phyloP scores from a whole-genome alignment of 1,139 yeast genomes.

The Geotrichum bryndzae region DNA sequence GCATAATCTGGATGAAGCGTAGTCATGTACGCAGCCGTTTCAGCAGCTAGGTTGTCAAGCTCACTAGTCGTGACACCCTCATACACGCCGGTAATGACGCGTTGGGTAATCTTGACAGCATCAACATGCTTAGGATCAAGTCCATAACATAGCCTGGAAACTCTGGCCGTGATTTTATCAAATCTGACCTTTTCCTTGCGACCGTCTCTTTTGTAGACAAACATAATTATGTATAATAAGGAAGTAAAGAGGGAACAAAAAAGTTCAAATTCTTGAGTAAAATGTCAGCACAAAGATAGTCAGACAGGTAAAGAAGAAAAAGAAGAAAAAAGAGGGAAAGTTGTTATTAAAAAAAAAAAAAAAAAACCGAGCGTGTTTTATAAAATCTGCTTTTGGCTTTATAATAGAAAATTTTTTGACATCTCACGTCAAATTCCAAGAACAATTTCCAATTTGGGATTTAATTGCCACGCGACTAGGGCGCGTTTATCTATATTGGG shows the following conservation, averaged over 20 bases:
- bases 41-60: slow-evolving; percentile 73
- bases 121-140: slow-evolving; percentile 62
- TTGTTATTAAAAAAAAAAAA: background rate
- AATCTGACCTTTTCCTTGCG: slow-evolving; percentile 69
- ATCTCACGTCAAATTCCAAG: background rate
- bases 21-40: slow-evolving; percentile 83
- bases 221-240: slow-evolving; percentile 26
- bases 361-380: background rate
- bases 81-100: slow-evolving; percentile 67
- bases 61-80: slow-evolving; percentile 82
- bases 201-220: slow-evolving; percentile 50
- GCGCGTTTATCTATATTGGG: background rate
- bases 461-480: background rate
- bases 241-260: background rate
- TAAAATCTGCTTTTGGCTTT: background rate
- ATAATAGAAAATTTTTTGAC: background rate
- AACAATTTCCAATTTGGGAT: background rate
- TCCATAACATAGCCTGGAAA: slow-evolving; percentile 53
- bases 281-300: background rate
- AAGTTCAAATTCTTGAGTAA: background rate
- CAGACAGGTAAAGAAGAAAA: background rate
- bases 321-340: background rate
- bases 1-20: slow-evolving; percentile 89
- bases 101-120: slow-evolving; percentile 66
- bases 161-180: slow-evolving; percentile 53